phyloP scores from a whole-genome alignment of 495 filamentous ascomycete species.

The Penicillium arizonense region DNA sequence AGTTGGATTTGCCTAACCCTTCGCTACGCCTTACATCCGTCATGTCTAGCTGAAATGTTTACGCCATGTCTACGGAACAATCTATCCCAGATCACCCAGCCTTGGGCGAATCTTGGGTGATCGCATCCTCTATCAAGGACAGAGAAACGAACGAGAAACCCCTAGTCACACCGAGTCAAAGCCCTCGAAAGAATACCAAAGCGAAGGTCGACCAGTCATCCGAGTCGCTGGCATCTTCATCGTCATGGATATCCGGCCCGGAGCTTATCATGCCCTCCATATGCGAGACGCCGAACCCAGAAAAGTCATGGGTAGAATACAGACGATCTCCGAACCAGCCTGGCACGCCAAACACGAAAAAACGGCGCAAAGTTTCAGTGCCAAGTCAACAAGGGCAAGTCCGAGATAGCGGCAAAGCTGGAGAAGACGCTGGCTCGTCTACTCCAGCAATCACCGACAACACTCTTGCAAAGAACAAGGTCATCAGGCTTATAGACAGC shows the following conservation, averaged over 20 bases:
- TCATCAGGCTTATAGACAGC: slow-evolving; percentile 3
- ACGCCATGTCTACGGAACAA: slow-evolving; percentile 26
- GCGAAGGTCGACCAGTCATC: slow-evolving; percentile 11
- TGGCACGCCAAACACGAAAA: slow-evolving; percentile 15
- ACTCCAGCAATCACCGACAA: background rate
- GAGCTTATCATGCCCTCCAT: slow-evolving; percentile 50
- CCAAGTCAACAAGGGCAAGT: background rate
- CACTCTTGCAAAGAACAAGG: background rate
- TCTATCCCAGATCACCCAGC: slow-evolving; percentile 24
- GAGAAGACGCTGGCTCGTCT: slow-evolving; percentile 10
- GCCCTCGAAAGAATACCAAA: slow-evolving; percentile 2
- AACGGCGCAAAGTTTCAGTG: slow-evolving; percentile 26
- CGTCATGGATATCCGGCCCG: slow-evolving; percentile 37
- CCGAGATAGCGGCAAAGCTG: background rate
- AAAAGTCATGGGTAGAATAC: slow-evolving; percentile 39
- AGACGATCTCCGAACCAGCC: slow-evolving; percentile 14
- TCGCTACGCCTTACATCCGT: background rate
- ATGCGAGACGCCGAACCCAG: slow-evolving; percentile 33
- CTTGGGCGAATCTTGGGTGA: slow-evolving; percentile 42
- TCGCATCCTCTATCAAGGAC: slow-evolving; percentile 25
- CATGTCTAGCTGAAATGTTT: slow-evolving; percentile 11
- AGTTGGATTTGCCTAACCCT: background rate
- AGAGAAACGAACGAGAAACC: background rate
- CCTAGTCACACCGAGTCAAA: slow-evolving; percentile 4
- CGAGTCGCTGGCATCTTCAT: slow-evolving; percentile 27